Evolutionary conservation across 352 stramenopile genomes (phyloP), one percentile per base, ranked within the genome.

Genomic region (Phytopythium ostracodes): DNA sequence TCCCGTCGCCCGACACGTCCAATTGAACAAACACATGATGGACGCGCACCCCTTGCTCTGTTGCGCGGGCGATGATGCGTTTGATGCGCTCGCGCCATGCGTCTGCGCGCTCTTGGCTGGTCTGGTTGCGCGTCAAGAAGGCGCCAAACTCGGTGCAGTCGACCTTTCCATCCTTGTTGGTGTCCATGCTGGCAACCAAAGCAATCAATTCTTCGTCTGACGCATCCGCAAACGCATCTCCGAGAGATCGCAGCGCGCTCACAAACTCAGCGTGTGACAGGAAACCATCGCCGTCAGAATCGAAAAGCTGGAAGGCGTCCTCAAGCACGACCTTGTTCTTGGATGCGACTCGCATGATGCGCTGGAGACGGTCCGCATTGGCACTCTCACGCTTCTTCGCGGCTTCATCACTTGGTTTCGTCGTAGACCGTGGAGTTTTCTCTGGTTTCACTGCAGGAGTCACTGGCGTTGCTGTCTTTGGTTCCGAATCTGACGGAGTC

Each of bases 1-100:
- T 85, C 0, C 80, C 82, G 59, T 92, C 82, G 12, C 76, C 65
- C 1, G 80, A 91, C 4, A 62, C 36, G 35, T 93, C 84, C 5
- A 93, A 68, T 33, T 89, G 66, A 18, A 67, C 63, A 60, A 93
- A 93, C 10, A 93, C 73, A 25, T 90, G 69, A 35, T 89, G 76
- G 4, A 91, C 67, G 1, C 62, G 62, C 4, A 91, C 66, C 0
- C 80, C 81, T 64, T 89, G 88, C 40, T 86, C 73, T 46, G 80
- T 65, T 12, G 79, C 76, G 29, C 80, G 71, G 14, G 66, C 22
- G 8, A 93, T 50, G 15, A 93, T 74, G 2, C 75, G 72, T 29
- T 81, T 76, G 2, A 91, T 63, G 24, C 89, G 78, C 5, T 86
- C 75, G 11, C 67, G 71, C 62, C 80, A 81, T 31, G 11, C 52